Conservation (phyloP, 352 stramenopile species). For the Globisporangium acanthophoron region DNA sequence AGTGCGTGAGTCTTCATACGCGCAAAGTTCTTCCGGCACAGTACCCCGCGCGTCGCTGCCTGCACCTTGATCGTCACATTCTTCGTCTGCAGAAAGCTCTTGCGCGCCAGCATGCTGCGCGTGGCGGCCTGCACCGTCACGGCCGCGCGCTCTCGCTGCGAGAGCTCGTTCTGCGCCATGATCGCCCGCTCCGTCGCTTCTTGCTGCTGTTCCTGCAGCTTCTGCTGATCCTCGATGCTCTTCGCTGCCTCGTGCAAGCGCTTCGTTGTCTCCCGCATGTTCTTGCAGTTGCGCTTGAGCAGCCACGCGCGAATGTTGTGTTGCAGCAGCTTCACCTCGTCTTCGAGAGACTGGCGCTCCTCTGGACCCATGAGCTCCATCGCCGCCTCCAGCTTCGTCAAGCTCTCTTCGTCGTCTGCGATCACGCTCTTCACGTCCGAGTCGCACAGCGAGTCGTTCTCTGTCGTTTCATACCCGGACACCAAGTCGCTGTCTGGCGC, state of each 20-base stretch:
- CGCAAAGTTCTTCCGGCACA: constrained; percentile 84
- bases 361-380: constrained; percentile 86
- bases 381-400: constrained; percentile 70
- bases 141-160: constrained; percentile 61
- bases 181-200: constrained; percentile 6
- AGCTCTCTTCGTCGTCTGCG: constrained; percentile 65
- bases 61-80: constrained; percentile 86
- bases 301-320: constrained; percentile 85
- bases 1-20: constrained; percentile 82
- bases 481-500: constrained; percentile 14
- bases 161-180: constrained; percentile 28
- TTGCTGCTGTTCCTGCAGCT: constrained; percentile 28
- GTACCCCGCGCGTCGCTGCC: constrained; percentile 69
- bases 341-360: constrained; percentile 79
- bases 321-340: constrained; percentile 84
- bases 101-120: constrained; percentile 74
- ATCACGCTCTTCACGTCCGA: constrained; percentile 83
- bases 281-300: constrained; percentile 83
- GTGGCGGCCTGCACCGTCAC: constrained; percentile 85
- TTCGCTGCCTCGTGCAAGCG: constrained; percentile 67
- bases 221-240: constrained; percentile 56
- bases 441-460: constrained; percentile 46
- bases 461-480: constrained; percentile 20
- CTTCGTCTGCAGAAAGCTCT: constrained; percentile 80
- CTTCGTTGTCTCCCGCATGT: constrained; percentile 85